Base-by-base conservation (phyloP, 176 grass and related monocot genomes). In the Calamus simplicifolius region DNA sequence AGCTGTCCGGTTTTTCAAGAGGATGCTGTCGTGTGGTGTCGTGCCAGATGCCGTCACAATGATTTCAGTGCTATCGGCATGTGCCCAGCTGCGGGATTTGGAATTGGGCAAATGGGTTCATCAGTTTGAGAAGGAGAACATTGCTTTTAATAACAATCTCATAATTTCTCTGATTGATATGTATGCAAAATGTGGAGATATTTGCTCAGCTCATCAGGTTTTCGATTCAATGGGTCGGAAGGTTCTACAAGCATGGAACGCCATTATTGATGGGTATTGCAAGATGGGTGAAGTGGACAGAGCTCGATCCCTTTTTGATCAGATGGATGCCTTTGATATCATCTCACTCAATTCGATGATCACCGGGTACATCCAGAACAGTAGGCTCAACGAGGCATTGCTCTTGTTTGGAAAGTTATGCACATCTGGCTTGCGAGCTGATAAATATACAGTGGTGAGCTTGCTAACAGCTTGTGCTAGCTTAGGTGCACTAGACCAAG, bases 291-390 rank as follows among this genome's bases (percentile, higher is more conserved):
- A 79, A 62, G 13, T 85, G 30, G 86, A 82, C 29, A 23, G 69
- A 66, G 81, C 74, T 43, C 60, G 50, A 48, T 79, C 67, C 13
- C 29, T 89, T 38, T 85, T 89, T 48, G 78, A 89, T 69, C 78
- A 82, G 57, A 85, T 89, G 81, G 63, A 50, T 3, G 6, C 49
- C 29, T 58, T 28, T 61, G 86, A 89, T 69, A 19, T 75, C 71
- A 70, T 89, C 71, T 75, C 86, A 55, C 85, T 89, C 58, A 85
- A 89, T 68, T 85, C 78, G 19, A 76, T 89, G 78, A 79, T 89
- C 28, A 89, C 71, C 5, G 86, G 86, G 29, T 89, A 85, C 71
- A 82, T 89, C 55, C 86, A 89, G 27, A 58, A 59, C 27, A 63
- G 78, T 25, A 57, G 51, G 29, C 86, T 89, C 61, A 81, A 69